phyloP scores from a whole-genome alignment of 2,329 filamentous ascomycete species.

The Colletotrichum liriopes region DNA sequence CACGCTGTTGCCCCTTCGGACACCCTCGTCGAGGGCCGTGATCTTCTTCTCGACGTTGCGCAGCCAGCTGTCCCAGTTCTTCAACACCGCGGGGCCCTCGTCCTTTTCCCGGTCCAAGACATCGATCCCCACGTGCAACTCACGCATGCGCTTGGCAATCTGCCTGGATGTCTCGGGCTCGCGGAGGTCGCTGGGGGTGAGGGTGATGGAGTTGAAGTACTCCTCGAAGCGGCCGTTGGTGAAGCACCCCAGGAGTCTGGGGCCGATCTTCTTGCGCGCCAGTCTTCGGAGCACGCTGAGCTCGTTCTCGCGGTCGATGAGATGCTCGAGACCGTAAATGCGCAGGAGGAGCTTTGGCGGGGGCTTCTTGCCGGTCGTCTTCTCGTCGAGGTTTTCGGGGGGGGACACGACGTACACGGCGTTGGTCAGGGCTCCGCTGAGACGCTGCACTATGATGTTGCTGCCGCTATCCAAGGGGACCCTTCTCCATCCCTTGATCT shows the following conservation, averaged over 20 bases:
- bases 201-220: conserved; percentile 87
- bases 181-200: conserved; percentile 83
- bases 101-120: conserved; percentile 84
- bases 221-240: conserved; percentile 96
- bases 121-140: conserved; percentile 94
- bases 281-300: conserved; percentile 88
- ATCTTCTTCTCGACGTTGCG: conserved; percentile 75
- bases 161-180: conserved; percentile 88
- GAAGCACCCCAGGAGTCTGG: conserved; percentile 91
- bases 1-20: conserved; percentile 56
- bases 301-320: conserved; percentile 95
- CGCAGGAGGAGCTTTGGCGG: conserved; percentile 85
- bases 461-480: conserved; percentile 81
- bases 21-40: conserved; percentile 70
- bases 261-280: conserved; percentile 93
- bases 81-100: conserved; percentile 86
- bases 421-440: conserved; percentile 95
- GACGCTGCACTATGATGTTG: conserved; percentile 78
- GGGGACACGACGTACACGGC: conserved; percentile 95
- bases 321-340: conserved; percentile 94
- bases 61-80: conserved; percentile 96
- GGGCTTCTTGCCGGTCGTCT: conserved; percentile 59
- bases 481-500: conserved; percentile 91
- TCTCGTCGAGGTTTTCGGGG: conserved; percentile 71
- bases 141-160: conserved; percentile 97